Evolutionary conservation across 192 early-diverging fungal species (phyloP).

Genomic region (Backusella mclennaniae): DNA sequence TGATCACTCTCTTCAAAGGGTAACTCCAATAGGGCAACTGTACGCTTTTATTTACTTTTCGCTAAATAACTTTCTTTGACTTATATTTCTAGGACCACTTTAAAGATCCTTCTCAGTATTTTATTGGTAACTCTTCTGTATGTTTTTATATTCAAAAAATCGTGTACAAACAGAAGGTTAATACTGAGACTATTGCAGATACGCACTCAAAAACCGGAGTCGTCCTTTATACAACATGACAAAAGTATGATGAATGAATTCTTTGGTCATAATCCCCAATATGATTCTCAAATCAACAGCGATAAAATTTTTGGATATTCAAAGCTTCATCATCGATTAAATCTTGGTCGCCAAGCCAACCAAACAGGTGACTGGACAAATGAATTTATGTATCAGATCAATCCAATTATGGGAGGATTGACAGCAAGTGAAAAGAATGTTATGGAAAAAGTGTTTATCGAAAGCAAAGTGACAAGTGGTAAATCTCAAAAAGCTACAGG

Average conservation of each 20-base stretch:
- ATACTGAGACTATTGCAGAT: slow-evolving; percentile 3
- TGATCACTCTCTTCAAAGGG: slow-evolving; percentile 74
- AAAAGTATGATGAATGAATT: slow-evolving; percentile 35
- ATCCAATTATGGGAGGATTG: slow-evolving; percentile 41
- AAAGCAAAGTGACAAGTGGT: slow-evolving; percentile 10
- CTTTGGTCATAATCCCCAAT: slow-evolving; percentile 23
- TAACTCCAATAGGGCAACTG: slow-evolving; percentile 21
- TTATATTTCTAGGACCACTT: slow-evolving; percentile 26
- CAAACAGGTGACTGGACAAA: slow-evolving; percentile 31
- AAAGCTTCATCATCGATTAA: slow-evolving; percentile 25
- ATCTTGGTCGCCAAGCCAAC: slow-evolving; percentile 8
- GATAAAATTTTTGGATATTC: slow-evolving; percentile 26
- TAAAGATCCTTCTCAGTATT: background rate
- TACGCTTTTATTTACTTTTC: background rate
- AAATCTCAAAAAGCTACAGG: slow-evolving; percentile 2
- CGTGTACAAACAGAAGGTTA: background rate
- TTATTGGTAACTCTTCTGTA: background rate
- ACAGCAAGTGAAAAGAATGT: slow-evolving; percentile 42
- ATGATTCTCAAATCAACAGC: background rate
- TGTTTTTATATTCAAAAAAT: background rate
- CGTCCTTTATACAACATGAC: background rate
- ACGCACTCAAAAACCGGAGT: background rate
- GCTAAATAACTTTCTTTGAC: background rate
- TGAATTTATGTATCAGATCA: slow-evolving; percentile 29
- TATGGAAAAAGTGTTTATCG: slow-evolving; percentile 42